Evolutionary conservation across 2,329 filamentous ascomycete genomes (phyloP), one percentile per base, ranked within the genome.

Genomic region (Colletotrichum sp.): DNA sequence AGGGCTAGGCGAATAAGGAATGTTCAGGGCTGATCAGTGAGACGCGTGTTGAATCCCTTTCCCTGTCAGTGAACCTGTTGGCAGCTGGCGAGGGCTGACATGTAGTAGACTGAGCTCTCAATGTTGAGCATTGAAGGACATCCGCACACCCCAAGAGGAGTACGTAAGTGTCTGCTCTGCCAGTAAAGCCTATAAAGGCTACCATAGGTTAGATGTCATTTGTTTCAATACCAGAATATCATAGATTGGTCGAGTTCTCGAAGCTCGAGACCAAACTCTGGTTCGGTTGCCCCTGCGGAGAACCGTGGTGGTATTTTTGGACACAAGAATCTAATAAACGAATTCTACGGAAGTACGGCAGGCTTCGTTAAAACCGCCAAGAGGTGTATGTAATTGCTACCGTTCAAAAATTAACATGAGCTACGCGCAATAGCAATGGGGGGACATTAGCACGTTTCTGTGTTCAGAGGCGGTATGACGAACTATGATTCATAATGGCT

Each of bases 191-290:
- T 39, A 2, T 43, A 43, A 43, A 43, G 5, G 15, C 18, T 2
- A 43, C 8, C 5, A 6, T 6, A n/a, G 2, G 6, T n/a, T 43
- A 2, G 5, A 43, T 43, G 6, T 0, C 5, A n/a, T n/a, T 48
- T 48, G 39, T n/a, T n/a, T 48, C 1, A 48, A n/a, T 12, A 18
- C 18, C 9, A n/a, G 39, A 48, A 48, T 12, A n/a, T 48, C 0
- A 12, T 12, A 48, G 6, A 3, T n/a, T 48, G 5, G 5, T 48
- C 18, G 39, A n/a, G 8, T 48, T 6, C 18, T 3, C 3, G 6
- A 12, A 48, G 39, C 9, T 48, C 18, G 39, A 43, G 39, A 48
- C 39, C 39, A 48, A n/a, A 4, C 18, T n/a, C 5, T n/a, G 39
- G 39, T 48, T n/a, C 39, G 39, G 18, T 48, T 12, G n/a, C 18